Base-by-base conservation (phyloP, 768 basidiomycete genomes). In the Mycena albidolilacea region DNA sequence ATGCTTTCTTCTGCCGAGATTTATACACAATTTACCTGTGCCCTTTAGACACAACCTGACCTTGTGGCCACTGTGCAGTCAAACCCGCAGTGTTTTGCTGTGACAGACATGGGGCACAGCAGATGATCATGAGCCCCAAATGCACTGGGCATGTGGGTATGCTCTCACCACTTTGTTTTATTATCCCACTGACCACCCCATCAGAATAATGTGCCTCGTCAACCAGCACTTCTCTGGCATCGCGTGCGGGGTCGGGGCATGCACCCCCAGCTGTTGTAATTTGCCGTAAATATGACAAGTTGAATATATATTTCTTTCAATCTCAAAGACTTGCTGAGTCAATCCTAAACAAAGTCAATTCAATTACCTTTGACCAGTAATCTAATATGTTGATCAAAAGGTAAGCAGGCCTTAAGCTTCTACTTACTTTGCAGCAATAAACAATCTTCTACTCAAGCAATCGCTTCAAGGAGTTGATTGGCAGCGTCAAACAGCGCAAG, bases 71-170 rank as follows among this genome's bases (percentile, higher is more conserved):
- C 97, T 0, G 93, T 91, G 0, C 85, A 87, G 70, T 83, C 86
- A 48, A 84, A 96, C 66, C 93, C 96, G 0, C 79, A 84, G 7
- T 91, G 91, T 5, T 98, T 98, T 96, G 35, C 84, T 95, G 9
- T 83, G 89, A 1, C 91, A 92, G 62, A 87, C 90, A 15, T 87
- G 98, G 97, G 52, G 98, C 98, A 12, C 98, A 99, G 78, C 91
- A 91, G 74, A 99, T 97, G 1, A 98, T 98, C 84, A 98, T 97
- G 90, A 96, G 93, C 74, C 96, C 97, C 0, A 94, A 94, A 72
- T 94, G 92, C 76, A 97, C 97, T 96, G 98, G 81, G 87, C 89
- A 60, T 98, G 97, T 84, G 95, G 94, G 59, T 59, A 38, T 5
- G 58, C 58, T 7, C 23, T 23, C 30, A 3, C 17, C 38, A 10